Evolutionary conservation across 2,329 filamentous ascomycete species (phyloP).

Genomic region (Colletotrichum brevisporum): DNA sequence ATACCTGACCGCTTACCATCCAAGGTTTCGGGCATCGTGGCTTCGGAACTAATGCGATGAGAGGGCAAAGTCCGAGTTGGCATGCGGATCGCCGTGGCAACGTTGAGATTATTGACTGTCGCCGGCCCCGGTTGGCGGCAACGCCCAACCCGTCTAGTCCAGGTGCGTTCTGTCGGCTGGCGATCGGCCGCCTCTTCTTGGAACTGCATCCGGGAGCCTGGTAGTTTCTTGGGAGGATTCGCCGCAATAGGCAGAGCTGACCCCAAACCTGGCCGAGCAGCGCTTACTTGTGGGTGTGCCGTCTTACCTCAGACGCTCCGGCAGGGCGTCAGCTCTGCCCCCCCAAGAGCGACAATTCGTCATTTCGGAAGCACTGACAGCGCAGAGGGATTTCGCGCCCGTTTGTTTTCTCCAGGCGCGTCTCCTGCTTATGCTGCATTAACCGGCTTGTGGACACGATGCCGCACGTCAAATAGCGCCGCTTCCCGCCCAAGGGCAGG

Average conservation of each 20-base stretch:
- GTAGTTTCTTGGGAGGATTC: neutral
- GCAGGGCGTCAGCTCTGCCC: constrained; percentile 3
- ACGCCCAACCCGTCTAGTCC: neutral
- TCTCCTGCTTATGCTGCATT: neutral
- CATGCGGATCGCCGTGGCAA: too few species aligned
- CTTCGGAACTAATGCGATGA: too few species aligned
- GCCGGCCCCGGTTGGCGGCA: neutral
- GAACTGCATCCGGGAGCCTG: neutral
- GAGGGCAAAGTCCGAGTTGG: too few species aligned
- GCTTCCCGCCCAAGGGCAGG: neutral
- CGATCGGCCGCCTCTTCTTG: neutral
- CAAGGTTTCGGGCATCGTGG: too few species aligned
- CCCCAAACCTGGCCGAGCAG: constrained; percentile 6
- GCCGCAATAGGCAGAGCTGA: too few species aligned
- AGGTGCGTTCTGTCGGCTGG: neutral
- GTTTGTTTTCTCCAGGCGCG: neutral
- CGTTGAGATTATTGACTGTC: too few species aligned
- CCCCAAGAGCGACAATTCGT: neutral
- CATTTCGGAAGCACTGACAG: constrained; percentile 13
- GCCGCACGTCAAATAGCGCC: constrained; percentile 15
- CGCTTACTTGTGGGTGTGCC: constrained; percentile 32
- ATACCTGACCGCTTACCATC: too few species aligned
- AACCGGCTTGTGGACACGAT: neutral
- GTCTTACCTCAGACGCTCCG: constrained; percentile 36
- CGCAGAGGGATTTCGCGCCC: constrained; percentile 12